phyloP scores from a whole-genome alignment of 2,329 filamentous ascomycete species.

The Hypomyces perniciosus region DNA sequence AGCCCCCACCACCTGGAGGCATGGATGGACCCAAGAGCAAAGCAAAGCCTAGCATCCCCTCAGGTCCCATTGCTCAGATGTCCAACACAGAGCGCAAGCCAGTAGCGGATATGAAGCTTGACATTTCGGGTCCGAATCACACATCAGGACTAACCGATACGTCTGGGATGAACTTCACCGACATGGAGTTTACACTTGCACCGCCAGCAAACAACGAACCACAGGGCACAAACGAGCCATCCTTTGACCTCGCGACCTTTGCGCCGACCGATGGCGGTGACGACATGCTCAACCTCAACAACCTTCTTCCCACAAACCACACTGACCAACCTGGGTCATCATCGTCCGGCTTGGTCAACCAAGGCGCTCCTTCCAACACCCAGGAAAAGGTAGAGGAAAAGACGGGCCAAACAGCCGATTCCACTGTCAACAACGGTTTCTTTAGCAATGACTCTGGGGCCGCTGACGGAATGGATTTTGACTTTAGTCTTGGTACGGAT shows the following conservation, averaged over 20 bases:
- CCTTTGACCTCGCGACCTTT: constrained; percentile 43
- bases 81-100: constrained; percentile 22
- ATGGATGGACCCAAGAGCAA: constrained; percentile 11
- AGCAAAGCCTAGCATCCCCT: constrained; percentile 12
- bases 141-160: constrained; percentile 13
- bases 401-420: constrained; percentile 21
- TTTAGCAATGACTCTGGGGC: constrained; percentile 39
- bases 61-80: constrained; percentile 23
- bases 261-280: constrained; percentile 28
- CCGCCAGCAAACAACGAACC: constrained; percentile 34
- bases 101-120: constrained; percentile 19
- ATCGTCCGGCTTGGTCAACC: background rate
- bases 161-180: constrained; percentile 46
- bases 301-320: constrained; percentile 24
- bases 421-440: constrained; percentile 37
- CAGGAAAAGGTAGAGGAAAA: constrained; percentile 20
- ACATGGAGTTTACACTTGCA: constrained; percentile 51
- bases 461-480: constrained; percentile 32
- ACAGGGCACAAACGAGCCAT: constrained; percentile 28
- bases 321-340: constrained; percentile 14
- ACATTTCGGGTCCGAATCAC: constrained; percentile 14
- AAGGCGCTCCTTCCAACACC: background rate
- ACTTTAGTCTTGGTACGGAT: constrained; percentile 27
- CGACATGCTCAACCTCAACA: constrained; percentile 26
- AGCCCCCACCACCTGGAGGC: constrained; percentile 11